These are phyloP conservation scores for Coemansia erecta DNA, from an alignment of 192 early-diverging fungal species.

Conservation along the genomic window DNA sequence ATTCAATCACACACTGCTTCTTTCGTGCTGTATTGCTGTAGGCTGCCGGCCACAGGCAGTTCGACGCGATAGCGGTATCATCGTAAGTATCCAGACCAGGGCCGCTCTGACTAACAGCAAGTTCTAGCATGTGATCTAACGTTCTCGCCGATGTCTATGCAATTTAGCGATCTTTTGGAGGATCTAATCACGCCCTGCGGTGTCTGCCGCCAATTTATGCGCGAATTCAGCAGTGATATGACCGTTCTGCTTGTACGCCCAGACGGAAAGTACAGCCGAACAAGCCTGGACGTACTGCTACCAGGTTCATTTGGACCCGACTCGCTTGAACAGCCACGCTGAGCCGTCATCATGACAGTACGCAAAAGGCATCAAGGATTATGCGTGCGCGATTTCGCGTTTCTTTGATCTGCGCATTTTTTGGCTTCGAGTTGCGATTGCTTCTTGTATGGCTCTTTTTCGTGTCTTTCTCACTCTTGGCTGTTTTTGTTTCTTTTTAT, in stretches of 20 bases:
- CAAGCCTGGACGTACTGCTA: conserved; percentile 58
- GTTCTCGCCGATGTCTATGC: neutral
- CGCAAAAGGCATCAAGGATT: neutral
- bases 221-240: conserved; percentile 73
- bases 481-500: conserved; percentile 6
- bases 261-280: conserved; percentile 53
- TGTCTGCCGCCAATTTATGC: conserved; percentile 73
- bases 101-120: neutral
- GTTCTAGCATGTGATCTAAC: neutral
- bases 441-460: conserved; percentile 12
- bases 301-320: conserved; percentile 76
- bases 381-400: neutral
- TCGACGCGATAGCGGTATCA: conserved; percentile 75
- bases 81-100: conserved; percentile 51
- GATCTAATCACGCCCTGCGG: conserved; percentile 63
- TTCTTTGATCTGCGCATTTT: conserved; percentile 7
- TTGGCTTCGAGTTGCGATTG: neutral
- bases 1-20: conserved; percentile 1
- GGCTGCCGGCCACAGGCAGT: conserved; percentile 73
- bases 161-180: conserved; percentile 47
- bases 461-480: neutral
- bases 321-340: conserved; percentile 19
- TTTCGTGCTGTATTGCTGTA: conserved; percentile 18
- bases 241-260: conserved; percentile 59
- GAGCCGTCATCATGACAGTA: neutral